Evolutionary conservation across 2,329 filamentous ascomycete species (phyloP).

Genomic region (Pseudohalonectria lignicola): DNA sequence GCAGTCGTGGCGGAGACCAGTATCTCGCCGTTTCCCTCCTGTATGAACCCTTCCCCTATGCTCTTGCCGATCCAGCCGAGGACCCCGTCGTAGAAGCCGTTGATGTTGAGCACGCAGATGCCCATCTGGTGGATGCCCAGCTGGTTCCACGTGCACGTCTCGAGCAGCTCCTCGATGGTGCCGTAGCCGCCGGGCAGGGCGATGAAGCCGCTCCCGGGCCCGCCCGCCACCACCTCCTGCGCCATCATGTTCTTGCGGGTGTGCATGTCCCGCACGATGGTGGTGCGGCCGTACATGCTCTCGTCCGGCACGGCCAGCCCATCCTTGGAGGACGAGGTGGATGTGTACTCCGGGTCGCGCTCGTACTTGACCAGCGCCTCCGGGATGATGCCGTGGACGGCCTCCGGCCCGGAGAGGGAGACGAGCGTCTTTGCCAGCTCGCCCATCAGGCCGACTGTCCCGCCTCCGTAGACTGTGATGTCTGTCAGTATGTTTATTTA

Average conservation of each 20-base stretch:
- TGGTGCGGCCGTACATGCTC: constrained; percentile 66
- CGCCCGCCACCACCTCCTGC: constrained; percentile 69
- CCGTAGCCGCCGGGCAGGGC: constrained; percentile 85
- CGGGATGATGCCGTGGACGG: constrained; percentile 92
- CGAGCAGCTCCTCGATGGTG: constrained; percentile 91
- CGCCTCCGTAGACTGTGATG: constrained; percentile 87
- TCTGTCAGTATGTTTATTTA: no score
- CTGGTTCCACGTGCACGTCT: constrained; percentile 91
- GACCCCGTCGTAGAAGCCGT: constrained; percentile 86
- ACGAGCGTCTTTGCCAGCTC: constrained; percentile 82
- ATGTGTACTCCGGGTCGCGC: constrained; percentile 46
- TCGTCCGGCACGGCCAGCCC: constrained; percentile 49
- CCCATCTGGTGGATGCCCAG: constrained; percentile 78
- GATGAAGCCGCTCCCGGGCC: constrained; percentile 78
- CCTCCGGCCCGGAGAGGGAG: constrained; percentile 63
- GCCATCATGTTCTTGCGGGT: constrained; percentile 93
- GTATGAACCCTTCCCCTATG: constrained; percentile 68
- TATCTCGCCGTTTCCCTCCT: constrained; percentile 59
- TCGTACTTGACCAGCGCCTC: constrained; percentile 73
- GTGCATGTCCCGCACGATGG: constrained; percentile 92
- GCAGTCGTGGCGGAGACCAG: constrained; percentile 64
- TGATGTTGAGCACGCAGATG: constrained; percentile 75
- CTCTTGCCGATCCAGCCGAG: constrained; percentile 70
- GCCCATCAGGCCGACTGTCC: constrained; percentile 92
- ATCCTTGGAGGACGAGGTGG: constrained; percentile 17